Evolutionary conservation across 352 stramenopile species (phyloP).

Genomic region (Phytophthora melonis): DNA sequence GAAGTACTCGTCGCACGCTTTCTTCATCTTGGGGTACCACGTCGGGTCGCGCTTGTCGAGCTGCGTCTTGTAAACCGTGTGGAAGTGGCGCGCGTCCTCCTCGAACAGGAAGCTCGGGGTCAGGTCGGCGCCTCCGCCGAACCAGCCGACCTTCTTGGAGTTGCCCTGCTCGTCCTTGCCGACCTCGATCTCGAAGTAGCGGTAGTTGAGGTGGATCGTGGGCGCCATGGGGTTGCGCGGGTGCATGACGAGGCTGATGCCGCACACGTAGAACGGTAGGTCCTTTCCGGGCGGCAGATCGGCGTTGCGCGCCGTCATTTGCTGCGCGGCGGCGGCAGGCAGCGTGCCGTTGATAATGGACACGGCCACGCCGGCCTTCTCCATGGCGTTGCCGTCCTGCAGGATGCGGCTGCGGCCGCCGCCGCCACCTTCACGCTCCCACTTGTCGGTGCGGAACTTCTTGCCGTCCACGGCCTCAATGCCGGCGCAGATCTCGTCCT

Average conservation of each 20-base stretch:
- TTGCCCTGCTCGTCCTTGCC: conserved; percentile 83
- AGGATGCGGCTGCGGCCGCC: conserved; percentile 95
- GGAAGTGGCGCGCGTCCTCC: conserved; percentile 96
- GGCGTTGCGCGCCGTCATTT: conserved; percentile 80
- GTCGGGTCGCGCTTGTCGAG: conserved; percentile 93
- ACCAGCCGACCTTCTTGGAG: conserved; percentile 89
- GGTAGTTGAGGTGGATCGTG: conserved; percentile 97
- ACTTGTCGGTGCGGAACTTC: conserved; percentile 95
- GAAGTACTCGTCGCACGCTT: conserved; percentile 98
- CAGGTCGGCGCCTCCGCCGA: conserved; percentile 96
- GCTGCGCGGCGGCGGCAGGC: conserved; percentile 77
- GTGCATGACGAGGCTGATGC: conserved; percentile 97
- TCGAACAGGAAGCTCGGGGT: conserved; percentile 96
- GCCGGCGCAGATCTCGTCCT: conserved; percentile 83
- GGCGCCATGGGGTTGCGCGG: conserved; percentile 91
- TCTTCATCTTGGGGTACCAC: conserved; percentile 96
- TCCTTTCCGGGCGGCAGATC: conserved; percentile 67
- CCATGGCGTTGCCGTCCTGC: conserved; percentile 93
- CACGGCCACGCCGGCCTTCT: conserved; percentile 97
- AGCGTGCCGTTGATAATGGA: conserved; percentile 96
- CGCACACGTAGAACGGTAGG: conserved; percentile 96
- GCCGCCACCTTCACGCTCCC: conserved; percentile 93
- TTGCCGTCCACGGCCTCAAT: conserved; percentile 93
- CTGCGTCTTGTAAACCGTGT: conserved; percentile 94
- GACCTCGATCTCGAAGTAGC: conserved; percentile 96